Evolutionary conservation across 1,284 basidiomycete genomes (phyloP), one percentile per base, ranked within the genome.

Genomic region (Takashimella koratensis): DNA sequence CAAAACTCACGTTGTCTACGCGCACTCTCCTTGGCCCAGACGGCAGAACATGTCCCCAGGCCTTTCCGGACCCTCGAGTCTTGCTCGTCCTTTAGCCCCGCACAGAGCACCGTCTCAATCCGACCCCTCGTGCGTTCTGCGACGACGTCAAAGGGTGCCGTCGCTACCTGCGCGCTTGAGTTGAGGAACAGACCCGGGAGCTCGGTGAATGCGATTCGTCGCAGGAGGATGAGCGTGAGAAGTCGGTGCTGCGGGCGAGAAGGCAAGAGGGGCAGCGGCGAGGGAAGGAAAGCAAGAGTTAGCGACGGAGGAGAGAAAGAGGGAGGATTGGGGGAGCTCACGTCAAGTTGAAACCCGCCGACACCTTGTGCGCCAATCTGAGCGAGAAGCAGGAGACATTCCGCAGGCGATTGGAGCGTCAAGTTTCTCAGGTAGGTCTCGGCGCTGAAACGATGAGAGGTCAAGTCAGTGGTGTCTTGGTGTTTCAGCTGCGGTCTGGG

Each of bases 321-420:
- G 50, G 20, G 13, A 43, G 39, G 16, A 13, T 21, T 53, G 20
- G 19, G 36, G 21, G 13, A 1, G 56, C 69, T 56, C 54, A 73
- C 73, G 41, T 74, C 73, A 0, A 69, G 54, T 48, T 73, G 73
- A 51, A 70, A 74, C 3, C 73, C 73, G 12, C 73, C 73, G 0
- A 74, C 73, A 13, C 66, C 71, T 45, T 61, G 65, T 2, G 70
- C 68, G 12, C 73, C 73, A 39, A 74, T 65, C 52, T 74, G 73
- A 21, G 68, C 65, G 2, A 74, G 65, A 1, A 73, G 47, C 1
- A 74, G 54, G 5, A 74, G 56, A 4, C 67, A 51, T 11, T 67
- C 63, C 1, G 55, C 69, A 1, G 72, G 64, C n/a, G 60, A 55
- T 30, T 60, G 51, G 12, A 63, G 51, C 3, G 63, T 58, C 3